A percentile compares a stretch with the other conserved stretches of the same genome.
Conservation (phyloP, 1,139 yeast species). For the Debaryomyces psychrophilus region DNA sequence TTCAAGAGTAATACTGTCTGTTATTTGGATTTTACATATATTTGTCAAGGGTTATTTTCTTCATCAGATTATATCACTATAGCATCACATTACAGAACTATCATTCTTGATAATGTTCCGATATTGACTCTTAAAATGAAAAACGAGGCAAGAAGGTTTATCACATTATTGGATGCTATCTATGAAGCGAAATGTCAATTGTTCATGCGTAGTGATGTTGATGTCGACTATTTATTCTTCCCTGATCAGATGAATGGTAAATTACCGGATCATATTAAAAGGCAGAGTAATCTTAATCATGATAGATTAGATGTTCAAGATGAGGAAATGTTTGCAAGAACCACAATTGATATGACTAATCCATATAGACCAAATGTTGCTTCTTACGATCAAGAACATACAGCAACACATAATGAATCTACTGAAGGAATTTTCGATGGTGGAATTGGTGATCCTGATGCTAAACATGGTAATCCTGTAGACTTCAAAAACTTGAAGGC, state of each 20-base stretch:
- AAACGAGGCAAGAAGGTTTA: constrained; percentile 70
- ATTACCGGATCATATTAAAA: constrained; percentile 22
- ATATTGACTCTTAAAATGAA: constrained; percentile 59
- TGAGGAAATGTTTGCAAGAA: constrained; percentile 70
- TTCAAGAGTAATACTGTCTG: constrained; percentile 42
- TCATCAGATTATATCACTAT: constrained; percentile 72
- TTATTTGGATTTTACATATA: constrained; percentile 52
- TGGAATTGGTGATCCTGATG: constrained; percentile 6
- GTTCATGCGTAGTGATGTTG: constrained; percentile 52
- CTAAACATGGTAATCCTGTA: constrained; percentile 7
- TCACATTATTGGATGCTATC: constrained; percentile 66
- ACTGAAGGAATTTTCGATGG: constrained; percentile 10
- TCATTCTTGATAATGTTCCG: constrained; percentile 66
- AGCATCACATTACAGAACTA: constrained; percentile 59
- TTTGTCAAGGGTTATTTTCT: constrained; percentile 63
- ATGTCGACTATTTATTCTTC: constrained; percentile 58
- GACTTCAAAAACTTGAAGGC: constrained; percentile 56
- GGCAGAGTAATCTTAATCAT: constrained; percentile 14
- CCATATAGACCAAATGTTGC: constrained; percentile 75
- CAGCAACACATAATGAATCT: constrained; percentile 40
- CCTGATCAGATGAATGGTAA: constrained; percentile 44
- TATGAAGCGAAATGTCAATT: constrained; percentile 69
- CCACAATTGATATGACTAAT: constrained; percentile 58
- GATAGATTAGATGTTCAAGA: constrained; percentile 53
- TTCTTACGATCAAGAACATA: constrained; percentile 53